These are phyloP conservation scores for Auricularia auricula-judae DNA, from an alignment of 768 basidiomycete genomes.

Conservation along the genomic window DNA sequence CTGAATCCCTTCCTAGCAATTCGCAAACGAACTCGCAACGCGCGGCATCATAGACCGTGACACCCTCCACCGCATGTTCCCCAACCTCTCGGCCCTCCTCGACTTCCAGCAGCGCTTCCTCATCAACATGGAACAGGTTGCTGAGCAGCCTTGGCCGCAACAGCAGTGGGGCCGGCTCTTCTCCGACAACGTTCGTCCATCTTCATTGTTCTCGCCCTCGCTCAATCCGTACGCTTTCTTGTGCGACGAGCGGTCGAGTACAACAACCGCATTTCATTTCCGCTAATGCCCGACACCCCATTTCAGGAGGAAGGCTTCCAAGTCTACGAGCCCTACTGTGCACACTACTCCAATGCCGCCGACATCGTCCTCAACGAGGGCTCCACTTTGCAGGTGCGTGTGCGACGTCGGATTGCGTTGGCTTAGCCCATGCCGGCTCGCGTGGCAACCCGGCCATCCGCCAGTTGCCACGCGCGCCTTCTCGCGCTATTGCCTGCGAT, in stretches of 20 bases:
- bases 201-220: constrained; percentile 30
- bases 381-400: constrained; percentile 71
- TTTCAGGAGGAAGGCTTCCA: constrained; percentile 88
- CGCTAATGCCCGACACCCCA: constrained; percentile 2
- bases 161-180: constrained; percentile 86
- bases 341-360: constrained; percentile 81
- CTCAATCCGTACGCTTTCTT: constrained; percentile 17
- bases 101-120: constrained; percentile 95
- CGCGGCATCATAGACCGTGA: constrained; percentile 85
- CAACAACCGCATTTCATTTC: neutral
- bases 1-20: constrained; percentile 50
- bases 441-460: constrained; percentile 1
- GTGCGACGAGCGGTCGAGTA: constrained; percentile 6
- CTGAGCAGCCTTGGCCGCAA: constrained; percentile 70
- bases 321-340: constrained; percentile 96
- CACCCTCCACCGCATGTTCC: constrained; percentile 91
- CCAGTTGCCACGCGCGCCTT: neutral
- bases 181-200: constrained; percentile 61
- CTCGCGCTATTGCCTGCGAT: neutral
- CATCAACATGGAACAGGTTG: constrained; percentile 78
- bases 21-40: constrained; percentile 72
- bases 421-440: neutral
- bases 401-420: constrained; percentile 1
- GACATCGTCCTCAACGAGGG: constrained; percentile 81
- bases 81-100: constrained; percentile 85